A percentile compares a stretch with the other conserved stretches of the same genome.
These are phyloP conservation scores for Hanseniaspora lachancei DNA, from an alignment of 805 yeast genomes.

Conservation along the genomic window DNA sequence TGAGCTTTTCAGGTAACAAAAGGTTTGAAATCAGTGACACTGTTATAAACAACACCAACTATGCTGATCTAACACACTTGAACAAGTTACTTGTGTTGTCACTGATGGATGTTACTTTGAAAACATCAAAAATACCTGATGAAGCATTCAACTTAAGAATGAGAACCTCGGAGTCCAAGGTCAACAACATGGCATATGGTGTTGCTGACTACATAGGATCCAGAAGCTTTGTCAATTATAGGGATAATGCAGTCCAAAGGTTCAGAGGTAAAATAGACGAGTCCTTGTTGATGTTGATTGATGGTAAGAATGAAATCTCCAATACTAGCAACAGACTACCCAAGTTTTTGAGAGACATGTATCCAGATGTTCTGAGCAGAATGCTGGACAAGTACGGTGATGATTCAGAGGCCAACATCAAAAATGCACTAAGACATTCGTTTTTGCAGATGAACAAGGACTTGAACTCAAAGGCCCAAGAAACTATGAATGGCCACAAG, in stretches of 20 bases:
- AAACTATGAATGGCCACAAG: slow-evolving; percentile 14
- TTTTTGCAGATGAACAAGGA: slow-evolving; percentile 72
- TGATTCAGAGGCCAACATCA: slow-evolving; percentile 36
- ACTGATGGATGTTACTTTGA: slow-evolving; percentile 86
- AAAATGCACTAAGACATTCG: slow-evolving; percentile 69
- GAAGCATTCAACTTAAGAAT: slow-evolving; percentile 72
- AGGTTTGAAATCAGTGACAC: slow-evolving; percentile 74
- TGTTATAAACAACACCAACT: slow-evolving; percentile 34
- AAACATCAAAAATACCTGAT: slow-evolving; percentile 80
- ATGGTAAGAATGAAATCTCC: slow-evolving; percentile 50
- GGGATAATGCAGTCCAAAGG: slow-evolving; percentile 78
- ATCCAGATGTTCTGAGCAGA: slow-evolving; percentile 52
- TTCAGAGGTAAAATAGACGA: slow-evolving; percentile 80
- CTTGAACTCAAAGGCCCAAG: slow-evolving; percentile 37
- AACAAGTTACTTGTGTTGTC: slow-evolving; percentile 65
- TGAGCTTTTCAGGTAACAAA: slow-evolving; percentile 86
- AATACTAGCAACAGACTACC: slow-evolving; percentile 54
- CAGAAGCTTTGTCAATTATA: slow-evolving; percentile 48
- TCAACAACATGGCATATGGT: slow-evolving; percentile 71
- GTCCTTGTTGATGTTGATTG: slow-evolving; percentile 67
- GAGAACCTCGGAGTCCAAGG: slow-evolving; percentile 73
- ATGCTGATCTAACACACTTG: slow-evolving; percentile 54
- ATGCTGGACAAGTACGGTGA: slow-evolving; percentile 30
- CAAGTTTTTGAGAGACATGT: slow-evolving; percentile 54
- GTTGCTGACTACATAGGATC: slow-evolving; percentile 78